Percentiles rank a stretch among this genome's conserved stretches.
phyloP scores from a whole-genome alignment of 148 eudicot genomes.

The Amaranthus hypochondriacus region DNA sequence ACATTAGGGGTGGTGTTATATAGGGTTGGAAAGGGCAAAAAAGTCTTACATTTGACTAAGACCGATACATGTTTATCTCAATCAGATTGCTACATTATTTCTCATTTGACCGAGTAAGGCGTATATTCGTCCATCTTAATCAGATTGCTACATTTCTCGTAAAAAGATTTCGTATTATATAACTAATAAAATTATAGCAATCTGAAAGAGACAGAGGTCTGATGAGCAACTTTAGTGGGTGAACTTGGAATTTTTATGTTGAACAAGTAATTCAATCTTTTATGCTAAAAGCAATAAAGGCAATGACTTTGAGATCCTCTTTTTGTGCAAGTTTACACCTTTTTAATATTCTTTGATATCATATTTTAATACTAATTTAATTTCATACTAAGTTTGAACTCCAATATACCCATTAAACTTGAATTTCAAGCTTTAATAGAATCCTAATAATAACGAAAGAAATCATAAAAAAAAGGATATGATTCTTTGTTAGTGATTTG shows the following conservation, averaged over 20 bases:
- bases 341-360: no score
- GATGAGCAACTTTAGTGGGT: constrained; percentile 2
- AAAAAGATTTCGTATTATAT: no score
- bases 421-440: constrained; percentile 2
- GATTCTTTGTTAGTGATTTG: constrained; percentile 22
- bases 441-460: background rate
- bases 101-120: no score
- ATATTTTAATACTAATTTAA: no score
- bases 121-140: no score
- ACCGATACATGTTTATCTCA: background rate
- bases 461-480: background rate
- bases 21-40: background rate
- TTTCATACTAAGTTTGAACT: background rate
- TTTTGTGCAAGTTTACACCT: no score
- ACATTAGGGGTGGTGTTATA: constrained; percentile 8
- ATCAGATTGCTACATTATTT: no score
- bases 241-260: constrained; percentile 3
- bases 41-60: constrained; percentile 21
- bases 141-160: no score
- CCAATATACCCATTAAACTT: background rate
- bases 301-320: no score
- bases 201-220: no score
- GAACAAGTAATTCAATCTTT: constrained; percentile 15
- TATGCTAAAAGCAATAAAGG: background rate
- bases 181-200: no score